Percentiles rank a stretch among this genome's conserved stretches.
Evolutionary conservation across 2,329 filamentous ascomycete species (phyloP).

Genomic region (Fusarium aywerte): DNA sequence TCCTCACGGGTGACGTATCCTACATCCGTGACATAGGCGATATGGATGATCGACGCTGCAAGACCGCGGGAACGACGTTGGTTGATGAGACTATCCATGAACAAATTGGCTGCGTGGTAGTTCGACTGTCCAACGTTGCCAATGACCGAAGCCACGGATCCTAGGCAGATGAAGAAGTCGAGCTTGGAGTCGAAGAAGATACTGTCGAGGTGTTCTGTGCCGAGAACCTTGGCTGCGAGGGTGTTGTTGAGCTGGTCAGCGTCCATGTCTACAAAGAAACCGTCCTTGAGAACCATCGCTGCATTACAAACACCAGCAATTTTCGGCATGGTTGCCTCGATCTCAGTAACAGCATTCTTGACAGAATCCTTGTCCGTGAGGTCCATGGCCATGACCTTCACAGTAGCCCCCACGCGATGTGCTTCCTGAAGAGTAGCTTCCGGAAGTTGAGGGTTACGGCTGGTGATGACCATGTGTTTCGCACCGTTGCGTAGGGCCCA

Average conservation of each 20-base stretch:
- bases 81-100: slow-evolving; percentile 49
- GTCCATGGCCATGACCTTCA: slow-evolving; percentile 5
- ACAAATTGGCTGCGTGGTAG: slow-evolving; percentile 54
- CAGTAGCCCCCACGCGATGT: slow-evolving; percentile 30
- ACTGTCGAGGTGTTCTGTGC: slow-evolving; percentile 48
- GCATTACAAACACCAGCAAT: slow-evolving; percentile 57
- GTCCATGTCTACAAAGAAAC: slow-evolving; percentile 47
- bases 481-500: slow-evolving; percentile 56
- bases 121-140: slow-evolving; percentile 53
- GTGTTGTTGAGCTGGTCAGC: slow-evolving; percentile 46
- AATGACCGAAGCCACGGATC: slow-evolving; percentile 50
- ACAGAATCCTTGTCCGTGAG: background rate
- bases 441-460: slow-evolving; percentile 46
- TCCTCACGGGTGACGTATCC: slow-evolving; percentile 13
- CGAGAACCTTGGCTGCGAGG: slow-evolving; percentile 53
- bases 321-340: slow-evolving; percentile 44
- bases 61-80: slow-evolving; percentile 47
- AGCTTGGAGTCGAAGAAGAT: slow-evolving; percentile 47
- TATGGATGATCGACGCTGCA: slow-evolving; percentile 54
- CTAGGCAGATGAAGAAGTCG: slow-evolving; percentile 57
- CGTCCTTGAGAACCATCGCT: slow-evolving; percentile 57
- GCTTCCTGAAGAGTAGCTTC: background rate
- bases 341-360: background rate
- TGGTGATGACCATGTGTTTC: slow-evolving; percentile 52
- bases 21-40: slow-evolving; percentile 39